A percentile compares a stretch with the other conserved stretches of the same genome.
These are phyloP conservation scores for Emericellopsis cladophorae DNA, from an alignment of 2,329 filamentous ascomycete species.

Conservation along the genomic window DNA sequence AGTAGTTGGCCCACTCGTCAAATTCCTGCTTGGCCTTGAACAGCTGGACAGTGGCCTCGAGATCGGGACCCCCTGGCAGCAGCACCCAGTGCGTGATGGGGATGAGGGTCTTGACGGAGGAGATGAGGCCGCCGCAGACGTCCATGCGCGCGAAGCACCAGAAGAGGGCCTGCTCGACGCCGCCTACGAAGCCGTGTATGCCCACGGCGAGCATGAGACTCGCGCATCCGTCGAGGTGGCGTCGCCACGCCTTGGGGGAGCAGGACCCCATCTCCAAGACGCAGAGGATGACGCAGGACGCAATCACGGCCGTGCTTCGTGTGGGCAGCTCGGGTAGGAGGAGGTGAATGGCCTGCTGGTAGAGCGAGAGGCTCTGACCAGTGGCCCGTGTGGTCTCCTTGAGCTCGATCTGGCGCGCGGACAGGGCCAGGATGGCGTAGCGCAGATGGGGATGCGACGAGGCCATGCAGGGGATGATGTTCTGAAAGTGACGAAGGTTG, in stretches of 20 bases:
- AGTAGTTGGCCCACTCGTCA: slow-evolving; percentile 36
- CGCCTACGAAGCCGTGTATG: slow-evolving; percentile 36
- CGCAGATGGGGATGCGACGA: slow-evolving; percentile 27
- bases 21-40: slow-evolving; percentile 22
- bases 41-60: slow-evolving; percentile 17
- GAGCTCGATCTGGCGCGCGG: slow-evolving; percentile 35
- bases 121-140: slow-evolving; percentile 38
- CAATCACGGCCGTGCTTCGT: slow-evolving; percentile 34
- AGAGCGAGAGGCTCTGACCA: slow-evolving; percentile 29
- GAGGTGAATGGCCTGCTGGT: slow-evolving; percentile 36
- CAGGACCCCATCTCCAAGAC: slow-evolving; percentile 41
- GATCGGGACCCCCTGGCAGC: slow-evolving; percentile 10
- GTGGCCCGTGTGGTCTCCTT: slow-evolving; percentile 20
- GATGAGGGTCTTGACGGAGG: slow-evolving; percentile 34
- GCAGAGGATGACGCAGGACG: slow-evolving; percentile 38
- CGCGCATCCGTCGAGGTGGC: slow-evolving; percentile 38
- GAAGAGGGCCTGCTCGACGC: slow-evolving; percentile 35
- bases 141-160: slow-evolving; percentile 45
- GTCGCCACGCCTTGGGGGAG: slow-evolving; percentile 32
- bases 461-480: slow-evolving; percentile 32
- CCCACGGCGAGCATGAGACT: slow-evolving; percentile 34
- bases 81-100: slow-evolving; percentile 30
- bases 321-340: slow-evolving; percentile 33
- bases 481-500: slow-evolving; percentile 30
- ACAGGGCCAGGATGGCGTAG: slow-evolving; percentile 36